These are phyloP conservation scores for Chamaecyparis obtusa DNA, from an alignment of 75 land plant species.

Conservation along the genomic window DNA sequence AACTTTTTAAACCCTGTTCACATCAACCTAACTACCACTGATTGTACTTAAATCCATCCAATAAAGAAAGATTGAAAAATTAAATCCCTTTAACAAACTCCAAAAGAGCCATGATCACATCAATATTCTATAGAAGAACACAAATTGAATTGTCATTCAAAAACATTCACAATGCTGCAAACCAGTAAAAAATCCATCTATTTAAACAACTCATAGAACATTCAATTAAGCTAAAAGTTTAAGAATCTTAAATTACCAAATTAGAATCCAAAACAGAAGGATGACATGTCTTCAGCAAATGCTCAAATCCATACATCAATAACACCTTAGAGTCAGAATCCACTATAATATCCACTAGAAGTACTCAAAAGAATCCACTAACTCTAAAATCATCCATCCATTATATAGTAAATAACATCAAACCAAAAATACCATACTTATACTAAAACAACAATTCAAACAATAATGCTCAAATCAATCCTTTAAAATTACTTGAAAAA, in stretches of 20 bases:
- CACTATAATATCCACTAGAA: neutral
- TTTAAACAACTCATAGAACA: neutral
- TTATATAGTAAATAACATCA: neutral
- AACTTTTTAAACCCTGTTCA: too few relatives aligned
- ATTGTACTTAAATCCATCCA: too few relatives aligned
- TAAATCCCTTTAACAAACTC: too few relatives aligned
- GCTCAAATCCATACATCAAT: neutral
- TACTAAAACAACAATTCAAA: neutral
- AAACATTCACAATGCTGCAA: neutral
- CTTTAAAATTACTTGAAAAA: too few relatives aligned
- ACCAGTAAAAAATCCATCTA: neutral
- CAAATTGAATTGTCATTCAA: neutral
- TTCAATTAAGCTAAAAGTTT: neutral
- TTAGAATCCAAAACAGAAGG: neutral
- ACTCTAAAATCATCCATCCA: neutral
- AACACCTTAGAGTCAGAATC: neutral
- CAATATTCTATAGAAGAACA: neutral
- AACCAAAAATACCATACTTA: neutral
- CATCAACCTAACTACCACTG: too few relatives aligned
- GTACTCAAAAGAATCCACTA: neutral
- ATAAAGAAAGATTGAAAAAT: too few relatives aligned
- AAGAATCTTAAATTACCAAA: neutral
- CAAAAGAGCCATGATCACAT: neutral
- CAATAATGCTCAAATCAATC: neutral
- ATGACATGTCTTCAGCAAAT: neutral